phyloP scores from a whole-genome alignment of 2,329 filamentous ascomycete species.

The Scytalidium sp. region DNA sequence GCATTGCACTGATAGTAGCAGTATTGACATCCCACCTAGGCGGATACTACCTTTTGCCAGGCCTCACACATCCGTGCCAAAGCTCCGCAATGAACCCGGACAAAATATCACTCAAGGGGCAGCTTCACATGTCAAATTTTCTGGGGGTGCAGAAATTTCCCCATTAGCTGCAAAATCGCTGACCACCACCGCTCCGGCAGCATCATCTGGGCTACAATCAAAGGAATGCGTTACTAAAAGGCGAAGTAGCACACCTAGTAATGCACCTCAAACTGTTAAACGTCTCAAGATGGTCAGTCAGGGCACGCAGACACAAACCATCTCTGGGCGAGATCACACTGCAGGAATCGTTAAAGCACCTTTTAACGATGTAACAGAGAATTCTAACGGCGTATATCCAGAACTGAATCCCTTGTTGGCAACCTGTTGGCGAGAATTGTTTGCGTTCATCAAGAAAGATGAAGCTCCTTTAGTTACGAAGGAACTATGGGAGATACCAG shows the following conservation, averaged over 20 bases:
- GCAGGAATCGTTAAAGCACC: neutral
- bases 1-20: neutral
- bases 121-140: neutral
- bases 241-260: slow-evolving; percentile 7
- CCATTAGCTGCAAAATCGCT: slow-evolving; percentile 15
- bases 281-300: slow-evolving; percentile 24
- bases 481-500: slow-evolving; percentile 23
- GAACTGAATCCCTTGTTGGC: slow-evolving; percentile 12
- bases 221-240: slow-evolving; percentile 17
- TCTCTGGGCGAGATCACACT: slow-evolving; percentile 15
- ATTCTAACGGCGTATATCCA: neutral
- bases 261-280: slow-evolving; percentile 13
- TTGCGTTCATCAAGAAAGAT: slow-evolving; percentile 18
- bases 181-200: slow-evolving; percentile 9
- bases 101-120: neutral
- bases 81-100: neutral
- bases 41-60: slow-evolving; percentile 23
- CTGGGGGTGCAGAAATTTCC: slow-evolving; percentile 7
- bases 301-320: slow-evolving; percentile 25
- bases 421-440: slow-evolving; percentile 15
- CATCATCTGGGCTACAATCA: slow-evolving; percentile 12
- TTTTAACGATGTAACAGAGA: neutral
- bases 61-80: slow-evolving; percentile 3
- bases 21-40: slow-evolving; percentile 19
- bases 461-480: slow-evolving; percentile 17